phyloP scores from a whole-genome alignment of 441 rosid species.

The Geranium incanum region DNA sequence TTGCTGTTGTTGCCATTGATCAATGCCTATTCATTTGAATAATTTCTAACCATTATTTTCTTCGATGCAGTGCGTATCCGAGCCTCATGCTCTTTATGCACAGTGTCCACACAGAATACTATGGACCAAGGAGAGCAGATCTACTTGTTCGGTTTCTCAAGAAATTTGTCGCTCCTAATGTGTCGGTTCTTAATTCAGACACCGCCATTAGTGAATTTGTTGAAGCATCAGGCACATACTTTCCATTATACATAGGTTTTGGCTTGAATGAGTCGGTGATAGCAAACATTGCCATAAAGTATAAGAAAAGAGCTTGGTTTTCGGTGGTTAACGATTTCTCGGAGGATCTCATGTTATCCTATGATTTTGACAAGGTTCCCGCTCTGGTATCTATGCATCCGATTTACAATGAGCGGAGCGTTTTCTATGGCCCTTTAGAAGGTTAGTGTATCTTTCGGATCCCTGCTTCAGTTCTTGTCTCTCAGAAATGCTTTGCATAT shows the following conservation, averaged over 20 bases:
- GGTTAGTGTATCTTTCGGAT: constrained; percentile 34
- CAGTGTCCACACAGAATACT: constrained; percentile 68
- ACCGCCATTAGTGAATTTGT: constrained; percentile 50
- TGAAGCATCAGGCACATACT: constrained; percentile 55
- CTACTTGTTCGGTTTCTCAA: constrained; percentile 68
- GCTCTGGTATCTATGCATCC: constrained; percentile 63
- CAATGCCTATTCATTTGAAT: background rate
- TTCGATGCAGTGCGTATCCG: constrained; percentile 59
- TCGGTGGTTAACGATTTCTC: constrained; percentile 66
- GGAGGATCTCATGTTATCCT: constrained; percentile 52
- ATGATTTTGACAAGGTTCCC: constrained; percentile 74
- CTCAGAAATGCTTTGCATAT: background rate
- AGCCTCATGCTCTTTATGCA: constrained; percentile 70
- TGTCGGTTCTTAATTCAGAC: constrained; percentile 60
- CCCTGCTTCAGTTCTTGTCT: background rate
- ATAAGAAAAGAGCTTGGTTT: constrained; percentile 91
- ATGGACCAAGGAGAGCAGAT: constrained; percentile 83
- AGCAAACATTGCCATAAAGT: constrained; percentile 44
- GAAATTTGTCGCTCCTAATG: constrained; percentile 88
- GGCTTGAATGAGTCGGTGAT: constrained; percentile 50
- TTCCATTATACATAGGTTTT: constrained; percentile 72
- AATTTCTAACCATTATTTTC: background rate
- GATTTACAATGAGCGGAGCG: constrained; percentile 45
- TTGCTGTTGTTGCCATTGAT: background rate
- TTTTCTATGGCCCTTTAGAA: constrained; percentile 87